Evolutionary conservation across 495 filamentous ascomycete species (phyloP), one percentile per base, ranked within the genome.

Genomic region (Penicillium lagena): DNA sequence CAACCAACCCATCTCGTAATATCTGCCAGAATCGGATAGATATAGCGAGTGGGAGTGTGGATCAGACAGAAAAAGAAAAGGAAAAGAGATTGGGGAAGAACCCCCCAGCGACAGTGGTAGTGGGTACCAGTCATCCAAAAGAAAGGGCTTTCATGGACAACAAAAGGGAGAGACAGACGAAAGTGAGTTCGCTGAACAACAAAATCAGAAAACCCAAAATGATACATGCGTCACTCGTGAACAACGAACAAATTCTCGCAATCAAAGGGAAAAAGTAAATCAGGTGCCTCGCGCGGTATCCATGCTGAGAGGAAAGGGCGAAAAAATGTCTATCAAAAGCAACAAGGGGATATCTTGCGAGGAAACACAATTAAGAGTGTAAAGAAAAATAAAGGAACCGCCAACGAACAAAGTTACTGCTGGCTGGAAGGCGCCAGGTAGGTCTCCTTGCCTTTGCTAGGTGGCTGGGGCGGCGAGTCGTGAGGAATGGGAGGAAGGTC

Each of bases 401-500:
- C 30, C 35, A 35, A 40, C 29, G 14, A 48, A 40, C 35, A 29
- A 32, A 22, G 22, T 22, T 22, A 22, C 4, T 4, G 22, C 22
- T 22, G 22, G 22, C 22, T 3, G 22, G 4, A 4, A 22, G 22
- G 22, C 22, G 22, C 22, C 22, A 22, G 22, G 39, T 53, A 44
- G 29, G 49, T 36, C 36, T 44, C 54, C 42, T 62, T 66, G 34
- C 53, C 55, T 52, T 69, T 65, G 45, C 55, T 35, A 11, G 43
- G 45, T 29, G 56, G 12, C 44, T 40, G 50, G 2, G 51, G 37
- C 7, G 28, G 42, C 29, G 43, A 48, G 9, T 62, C 49, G 15
- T 28, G 34, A 7, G 79, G 78, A 11, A 79, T 52, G 7, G 77
- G 72, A 9, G 79, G 78, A 8, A 82, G 47, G 7, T 72, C 75